Evolutionary conservation across 495 filamentous ascomycete genomes (phyloP).

Genomic region (Filosporella fistucella): DNA sequence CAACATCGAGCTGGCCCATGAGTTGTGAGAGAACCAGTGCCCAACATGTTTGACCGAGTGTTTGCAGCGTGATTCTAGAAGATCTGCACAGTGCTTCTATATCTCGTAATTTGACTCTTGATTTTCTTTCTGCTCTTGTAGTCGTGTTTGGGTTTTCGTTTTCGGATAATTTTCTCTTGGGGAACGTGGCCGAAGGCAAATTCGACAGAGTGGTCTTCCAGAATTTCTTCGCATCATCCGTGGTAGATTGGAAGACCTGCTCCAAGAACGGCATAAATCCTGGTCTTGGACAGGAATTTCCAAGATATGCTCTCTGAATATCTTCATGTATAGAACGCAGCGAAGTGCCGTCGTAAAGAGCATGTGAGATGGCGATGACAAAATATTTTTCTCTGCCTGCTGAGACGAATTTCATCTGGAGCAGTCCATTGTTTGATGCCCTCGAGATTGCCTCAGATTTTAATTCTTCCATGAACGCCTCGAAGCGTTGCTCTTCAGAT

Average conservation of each 20-base stretch:
- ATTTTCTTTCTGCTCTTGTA: constrained; percentile 43
- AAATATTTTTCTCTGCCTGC: constrained; percentile 39
- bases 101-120: constrained; percentile 26
- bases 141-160: constrained; percentile 8
- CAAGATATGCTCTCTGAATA: constrained; percentile 53
- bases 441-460: background rate
- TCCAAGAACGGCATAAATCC: constrained; percentile 43
- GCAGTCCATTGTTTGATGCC: constrained; percentile 18
- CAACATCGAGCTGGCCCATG: constrained; percentile 53
- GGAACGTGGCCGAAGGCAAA: constrained; percentile 31
- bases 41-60: constrained; percentile 63
- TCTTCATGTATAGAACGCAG: constrained; percentile 62
- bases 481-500: constrained; percentile 15
- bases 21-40: constrained; percentile 53
- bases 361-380: constrained; percentile 70
- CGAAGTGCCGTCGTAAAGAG: constrained; percentile 76
- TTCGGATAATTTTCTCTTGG: background rate
- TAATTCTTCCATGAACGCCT: constrained; percentile 21
- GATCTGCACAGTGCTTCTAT: constrained; percentile 50
- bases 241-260: constrained; percentile 31
- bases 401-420: constrained; percentile 38
- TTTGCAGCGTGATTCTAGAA: constrained; percentile 57
- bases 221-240: constrained; percentile 41
- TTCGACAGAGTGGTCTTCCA: constrained; percentile 57
- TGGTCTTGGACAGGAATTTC: constrained; percentile 31